phyloP scores from a whole-genome alignment of 306 rosid species.

The Quercus engelmannii region DNA sequence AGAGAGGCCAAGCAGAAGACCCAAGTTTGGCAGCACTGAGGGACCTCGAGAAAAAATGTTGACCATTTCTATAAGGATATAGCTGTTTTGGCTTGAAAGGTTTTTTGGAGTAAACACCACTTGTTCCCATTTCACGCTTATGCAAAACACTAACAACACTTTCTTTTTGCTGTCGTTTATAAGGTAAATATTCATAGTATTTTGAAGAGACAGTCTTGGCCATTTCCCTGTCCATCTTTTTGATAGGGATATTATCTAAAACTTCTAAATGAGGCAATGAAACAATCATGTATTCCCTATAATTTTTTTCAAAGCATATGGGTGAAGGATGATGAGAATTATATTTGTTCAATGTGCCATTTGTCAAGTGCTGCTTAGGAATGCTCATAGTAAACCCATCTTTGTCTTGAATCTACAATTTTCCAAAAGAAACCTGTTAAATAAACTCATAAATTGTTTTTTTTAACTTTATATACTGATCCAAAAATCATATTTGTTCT shows the following conservation, averaged over 20 bases:
- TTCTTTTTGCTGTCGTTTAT: conserved; percentile 56
- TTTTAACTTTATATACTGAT: neutral
- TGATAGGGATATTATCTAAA: conserved; percentile 60
- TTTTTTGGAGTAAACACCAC: conserved; percentile 13
- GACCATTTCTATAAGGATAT: conserved; percentile 40
- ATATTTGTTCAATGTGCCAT: conserved; percentile 43
- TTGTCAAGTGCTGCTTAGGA: conserved; percentile 30
- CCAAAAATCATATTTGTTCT: neutral
- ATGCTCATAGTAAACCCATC: conserved; percentile 29
- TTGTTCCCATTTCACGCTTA: conserved; percentile 65
- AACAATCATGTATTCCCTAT: conserved; percentile 77
- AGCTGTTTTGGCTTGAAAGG: conserved; percentile 37
- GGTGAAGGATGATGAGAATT: conserved; percentile 71
- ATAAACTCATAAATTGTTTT: neutral
- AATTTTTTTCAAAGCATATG: conserved; percentile 72
- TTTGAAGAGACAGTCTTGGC: conserved; percentile 47
- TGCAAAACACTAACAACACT: conserved; percentile 56
- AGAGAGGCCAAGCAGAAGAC: conserved; percentile 70
- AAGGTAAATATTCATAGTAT: conserved; percentile 63
- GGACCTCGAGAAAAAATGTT: conserved; percentile 56
- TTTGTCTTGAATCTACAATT: conserved; percentile 41
- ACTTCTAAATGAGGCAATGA: conserved; percentile 60
- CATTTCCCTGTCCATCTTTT: conserved; percentile 58
- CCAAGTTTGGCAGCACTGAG: conserved; percentile 75
- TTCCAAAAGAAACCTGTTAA: conserved; percentile 31